Percentiles rank a stretch among this genome's conserved stretches.
Conservation (phyloP, 2,329 filamentous ascomycete species). For the Arthrobotrys megalospora region DNA sequence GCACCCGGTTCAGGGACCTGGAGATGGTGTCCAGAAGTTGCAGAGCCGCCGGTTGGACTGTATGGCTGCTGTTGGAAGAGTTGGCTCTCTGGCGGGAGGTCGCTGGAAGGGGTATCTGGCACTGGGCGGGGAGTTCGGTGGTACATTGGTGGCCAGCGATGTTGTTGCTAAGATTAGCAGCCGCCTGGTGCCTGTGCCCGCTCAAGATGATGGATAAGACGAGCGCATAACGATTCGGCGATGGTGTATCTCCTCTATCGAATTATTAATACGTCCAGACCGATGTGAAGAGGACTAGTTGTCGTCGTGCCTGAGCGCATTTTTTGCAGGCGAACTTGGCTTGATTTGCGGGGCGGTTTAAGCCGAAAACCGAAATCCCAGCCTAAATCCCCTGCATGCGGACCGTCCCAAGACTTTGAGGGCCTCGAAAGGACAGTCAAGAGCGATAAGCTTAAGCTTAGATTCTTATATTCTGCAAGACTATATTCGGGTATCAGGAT, state of each 20-base stretch:
- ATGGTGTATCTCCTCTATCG: conserved; percentile 7
- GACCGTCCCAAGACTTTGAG: neutral
- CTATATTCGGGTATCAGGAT: neutral
- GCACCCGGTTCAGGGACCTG: conserved; percentile 43
- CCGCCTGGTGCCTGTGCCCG: conserved; percentile 2
- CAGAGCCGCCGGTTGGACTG: conserved; percentile 3
- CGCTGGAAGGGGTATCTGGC: conserved; percentile 54
- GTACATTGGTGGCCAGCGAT: conserved; percentile 48
- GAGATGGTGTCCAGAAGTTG: conserved; percentile 29
- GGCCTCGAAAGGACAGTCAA: neutral
- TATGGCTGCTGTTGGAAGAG: conserved; percentile 45
- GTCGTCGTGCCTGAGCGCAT: conserved; percentile 15
- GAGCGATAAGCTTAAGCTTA: neutral
- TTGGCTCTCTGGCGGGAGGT: conserved; percentile 51
- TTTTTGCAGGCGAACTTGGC: conserved; percentile 11
- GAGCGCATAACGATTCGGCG: conserved; percentile 20
- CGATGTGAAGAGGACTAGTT: conserved; percentile 12
- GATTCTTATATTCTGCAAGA: neutral
- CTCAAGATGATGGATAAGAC: conserved; percentile 12
- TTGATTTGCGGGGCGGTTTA: conserved; percentile 54
- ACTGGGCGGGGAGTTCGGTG: conserved; percentile 58
- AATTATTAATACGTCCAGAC: neutral
- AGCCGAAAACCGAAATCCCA: conserved; percentile 41
- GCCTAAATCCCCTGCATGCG: conserved; percentile 22
- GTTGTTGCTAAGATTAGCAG: conserved; percentile 33